A percentile compares a stretch with the other conserved stretches of the same genome.
phyloP scores from a whole-genome alignment of 441 rosid genomes.

The Arabidopsis hybrid region DNA sequence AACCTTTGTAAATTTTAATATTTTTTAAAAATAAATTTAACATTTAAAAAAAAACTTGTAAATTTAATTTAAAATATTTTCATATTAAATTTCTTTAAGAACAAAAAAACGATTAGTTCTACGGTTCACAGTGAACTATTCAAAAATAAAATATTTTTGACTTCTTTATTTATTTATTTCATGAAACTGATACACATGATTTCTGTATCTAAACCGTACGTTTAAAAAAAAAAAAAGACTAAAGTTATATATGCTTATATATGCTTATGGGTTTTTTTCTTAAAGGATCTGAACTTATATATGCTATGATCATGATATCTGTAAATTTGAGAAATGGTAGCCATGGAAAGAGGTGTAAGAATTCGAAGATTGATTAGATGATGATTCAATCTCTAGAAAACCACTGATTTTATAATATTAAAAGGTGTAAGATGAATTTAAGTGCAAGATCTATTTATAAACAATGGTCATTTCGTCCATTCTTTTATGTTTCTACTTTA shows the following conservation, averaged over 20 bases:
- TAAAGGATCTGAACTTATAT: no score
- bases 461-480: slow-evolving; percentile 38
- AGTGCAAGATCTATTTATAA: slow-evolving; percentile 33
- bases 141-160: background rate
- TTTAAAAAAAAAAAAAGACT: no score
- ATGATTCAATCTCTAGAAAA: slow-evolving; percentile 19
- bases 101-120: background rate
- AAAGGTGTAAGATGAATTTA: slow-evolving; percentile 27
- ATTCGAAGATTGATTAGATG: slow-evolving; percentile 10
- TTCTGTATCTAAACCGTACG: background rate
- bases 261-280: no score
- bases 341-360: background rate
- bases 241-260: background rate
- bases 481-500: slow-evolving; percentile 34
- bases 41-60: background rate
- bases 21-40: no score
- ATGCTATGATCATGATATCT: no score
- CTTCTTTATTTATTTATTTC: background rate
- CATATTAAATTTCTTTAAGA: background rate
- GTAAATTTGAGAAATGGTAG: no score
- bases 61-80: background rate
- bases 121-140: background rate
- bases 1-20: no score
- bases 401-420: slow-evolving; percentile 24
- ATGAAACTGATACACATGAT: background rate